Evolutionary conservation across 2,329 filamentous ascomycete genomes (phyloP).

Genomic region (Botrytis byssoidea): DNA sequence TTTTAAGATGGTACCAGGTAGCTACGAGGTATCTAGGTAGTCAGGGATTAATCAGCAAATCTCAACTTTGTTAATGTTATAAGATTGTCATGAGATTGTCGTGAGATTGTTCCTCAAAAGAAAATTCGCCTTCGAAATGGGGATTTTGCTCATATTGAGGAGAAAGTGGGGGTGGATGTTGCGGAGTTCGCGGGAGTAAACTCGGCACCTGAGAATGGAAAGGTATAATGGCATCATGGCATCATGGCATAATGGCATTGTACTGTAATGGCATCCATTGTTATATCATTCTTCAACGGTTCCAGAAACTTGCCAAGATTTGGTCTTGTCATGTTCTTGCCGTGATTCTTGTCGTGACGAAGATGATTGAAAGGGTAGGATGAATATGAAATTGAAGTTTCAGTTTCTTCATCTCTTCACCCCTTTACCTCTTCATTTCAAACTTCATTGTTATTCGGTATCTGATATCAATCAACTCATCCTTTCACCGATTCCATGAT

Average conservation of each 20-base stretch:
- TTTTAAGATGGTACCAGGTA: neutral
- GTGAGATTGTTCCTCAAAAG: too few relatives aligned
- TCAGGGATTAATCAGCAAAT: neutral
- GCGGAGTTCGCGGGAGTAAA: constrained; percentile 10
- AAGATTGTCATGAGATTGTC: neutral
- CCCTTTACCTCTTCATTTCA: neutral
- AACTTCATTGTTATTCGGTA: neutral
- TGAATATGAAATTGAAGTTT: neutral
- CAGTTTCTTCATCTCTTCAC: neutral
- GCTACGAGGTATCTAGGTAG: too few relatives aligned
- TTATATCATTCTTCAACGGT: neutral
- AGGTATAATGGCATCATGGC: neutral
- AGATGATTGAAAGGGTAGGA: neutral
- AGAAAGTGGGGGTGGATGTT: constrained; percentile 6
- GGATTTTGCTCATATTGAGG: neutral
- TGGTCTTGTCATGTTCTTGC: neutral
- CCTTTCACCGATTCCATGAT: neutral
- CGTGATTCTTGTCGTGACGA: neutral
- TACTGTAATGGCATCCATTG: neutral
- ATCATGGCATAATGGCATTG: neutral
- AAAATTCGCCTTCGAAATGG: neutral
- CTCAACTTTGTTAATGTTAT: neutral
- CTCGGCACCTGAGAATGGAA: neutral
- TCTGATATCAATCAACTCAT: neutral
- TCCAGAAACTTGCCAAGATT: neutral